These are phyloP conservation scores for Lycium barbarum DNA, from an alignment of 257 asterid genomes.

Conservation along the genomic window DNA sequence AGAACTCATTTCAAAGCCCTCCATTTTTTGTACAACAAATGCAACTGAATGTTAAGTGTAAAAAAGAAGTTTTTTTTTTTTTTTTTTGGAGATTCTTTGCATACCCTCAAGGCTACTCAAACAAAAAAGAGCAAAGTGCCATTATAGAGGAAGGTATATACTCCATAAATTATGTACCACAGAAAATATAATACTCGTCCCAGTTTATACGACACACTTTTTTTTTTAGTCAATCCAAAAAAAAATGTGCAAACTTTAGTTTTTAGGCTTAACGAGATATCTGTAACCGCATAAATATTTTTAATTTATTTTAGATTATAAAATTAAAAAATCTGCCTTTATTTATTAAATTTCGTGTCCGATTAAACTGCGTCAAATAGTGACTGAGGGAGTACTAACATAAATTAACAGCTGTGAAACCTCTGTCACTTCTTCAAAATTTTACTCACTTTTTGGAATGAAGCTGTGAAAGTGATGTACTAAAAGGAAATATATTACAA, in stretches of 20 bases:
- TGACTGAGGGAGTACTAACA: background rate
- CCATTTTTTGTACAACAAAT: constrained; percentile 23
- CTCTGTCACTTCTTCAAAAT: background rate
- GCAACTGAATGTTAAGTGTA: constrained; percentile 25
- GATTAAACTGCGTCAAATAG: too few species aligned
- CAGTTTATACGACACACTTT: too few species aligned
- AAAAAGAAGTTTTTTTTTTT: constrained; percentile 21
- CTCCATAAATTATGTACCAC: background rate
- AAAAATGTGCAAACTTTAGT: too few species aligned
- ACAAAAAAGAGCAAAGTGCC: constrained; percentile 44
- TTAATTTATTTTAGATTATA: too few species aligned
- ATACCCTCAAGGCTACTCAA: constrained; percentile 55
- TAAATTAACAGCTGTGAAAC: constrained; percentile 24
- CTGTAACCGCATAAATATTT: too few species aligned
- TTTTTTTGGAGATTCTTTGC: constrained; percentile 52
- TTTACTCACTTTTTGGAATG: constrained; percentile 12
- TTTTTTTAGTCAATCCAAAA: too few species aligned
- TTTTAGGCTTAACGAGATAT: too few species aligned
- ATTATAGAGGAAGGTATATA: constrained; percentile 62
- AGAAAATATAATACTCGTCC: too few species aligned
- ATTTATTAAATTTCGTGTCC: too few species aligned
- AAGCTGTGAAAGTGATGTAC: background rate
- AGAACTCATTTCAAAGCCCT: constrained; percentile 39
- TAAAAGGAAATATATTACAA: background rate
- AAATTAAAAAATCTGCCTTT: too few species aligned